A percentile compares a stretch with the other conserved stretches of the same genome.
These are phyloP conservation scores for Penicillium malachiteum DNA, from an alignment of 495 filamentous ascomycete species.

Conservation along the genomic window DNA sequence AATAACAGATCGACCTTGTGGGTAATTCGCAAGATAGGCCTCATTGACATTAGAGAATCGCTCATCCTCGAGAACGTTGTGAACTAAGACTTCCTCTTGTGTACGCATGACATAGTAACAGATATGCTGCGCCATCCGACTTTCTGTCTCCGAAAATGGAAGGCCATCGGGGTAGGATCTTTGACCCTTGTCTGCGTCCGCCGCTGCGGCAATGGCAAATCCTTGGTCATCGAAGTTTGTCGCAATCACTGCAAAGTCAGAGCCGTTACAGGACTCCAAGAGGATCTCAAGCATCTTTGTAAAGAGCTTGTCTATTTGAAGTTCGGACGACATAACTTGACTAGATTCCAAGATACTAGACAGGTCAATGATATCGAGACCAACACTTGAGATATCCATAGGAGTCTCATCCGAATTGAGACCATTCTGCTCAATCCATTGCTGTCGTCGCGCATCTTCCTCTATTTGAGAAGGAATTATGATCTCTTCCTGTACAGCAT, in stretches of 20 bases:
- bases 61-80: slow-evolving; percentile 80
- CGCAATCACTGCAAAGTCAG: slow-evolving; percentile 75
- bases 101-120: slow-evolving; percentile 82
- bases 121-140: slow-evolving; percentile 73
- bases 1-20: slow-evolving; percentile 74
- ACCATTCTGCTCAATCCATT: slow-evolving; percentile 72
- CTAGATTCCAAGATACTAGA: slow-evolving; percentile 84
- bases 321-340: slow-evolving; percentile 86
- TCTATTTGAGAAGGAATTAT: slow-evolving; percentile 45
- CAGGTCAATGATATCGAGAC: slow-evolving; percentile 77
- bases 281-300: slow-evolving; percentile 91
- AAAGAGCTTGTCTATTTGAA: slow-evolving; percentile 79
- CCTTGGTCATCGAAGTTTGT: slow-evolving; percentile 67
- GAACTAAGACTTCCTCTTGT: slow-evolving; percentile 77
- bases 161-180: slow-evolving; percentile 57
- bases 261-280: slow-evolving; percentile 78
- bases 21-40: slow-evolving; percentile 65
- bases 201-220: slow-evolving; percentile 78
- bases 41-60: slow-evolving; percentile 80
- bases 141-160: slow-evolving; percentile 60
- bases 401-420: slow-evolving; percentile 34
- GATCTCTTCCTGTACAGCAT: slow-evolving; percentile 53
- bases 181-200: slow-evolving; percentile 63
- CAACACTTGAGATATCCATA: slow-evolving; percentile 46
- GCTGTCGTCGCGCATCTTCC: slow-evolving; percentile 60